Base-by-base conservation (phyloP, 2,329 filamentous ascomycete species). In the Chaetomium sp. region DNA sequence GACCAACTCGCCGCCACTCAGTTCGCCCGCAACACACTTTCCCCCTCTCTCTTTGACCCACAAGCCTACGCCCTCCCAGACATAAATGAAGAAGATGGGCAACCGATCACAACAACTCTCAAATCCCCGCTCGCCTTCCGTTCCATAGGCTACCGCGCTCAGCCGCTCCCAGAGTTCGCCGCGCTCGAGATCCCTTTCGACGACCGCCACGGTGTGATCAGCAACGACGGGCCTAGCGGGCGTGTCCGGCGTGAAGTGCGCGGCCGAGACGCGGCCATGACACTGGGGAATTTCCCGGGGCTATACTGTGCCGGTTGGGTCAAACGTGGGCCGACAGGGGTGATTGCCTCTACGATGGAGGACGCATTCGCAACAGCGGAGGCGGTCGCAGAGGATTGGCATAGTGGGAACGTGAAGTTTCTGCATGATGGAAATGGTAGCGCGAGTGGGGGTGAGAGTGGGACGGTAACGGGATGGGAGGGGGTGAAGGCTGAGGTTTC, bases 241-340 rank as follows among this genome's bases (percentile, higher is more conserved):
- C 84, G 94, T 50, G 82, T 95, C 19, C 69, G 69, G 54, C 75
- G 65, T 65, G 74, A 63, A 64, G 71, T 61, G 64, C 66, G 55
- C 57, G 65, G 58, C 43, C 65, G 51, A 14, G 63, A 67, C 61
- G 58, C 67, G 60, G 70, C 62, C 61, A 70, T 57, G 65, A 76
- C 52, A 64, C 75, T 61, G 71, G 78, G 59, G 65, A 75, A 61
- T 67, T 81, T 69, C 66, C 82, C 86, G 0, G 90, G 92, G 0
- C 71, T 96, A 34, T 99, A 99, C 72, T 95, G 91, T 62, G 88
- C 92, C 12, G 94, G 94, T 0, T 99, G 94, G 94, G 91, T 96
- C 8, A 97, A 97, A 74, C 82, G 87, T 38, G 94, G 94, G 0
- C 92, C 94, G 0, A 96, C 91, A 0, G 94, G 94, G 2, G 91